Percentiles rank a stretch among this genome's conserved stretches.
phyloP scores from a whole-genome alignment of 345 rosid genomes.

The Gossypium herbaceum region DNA sequence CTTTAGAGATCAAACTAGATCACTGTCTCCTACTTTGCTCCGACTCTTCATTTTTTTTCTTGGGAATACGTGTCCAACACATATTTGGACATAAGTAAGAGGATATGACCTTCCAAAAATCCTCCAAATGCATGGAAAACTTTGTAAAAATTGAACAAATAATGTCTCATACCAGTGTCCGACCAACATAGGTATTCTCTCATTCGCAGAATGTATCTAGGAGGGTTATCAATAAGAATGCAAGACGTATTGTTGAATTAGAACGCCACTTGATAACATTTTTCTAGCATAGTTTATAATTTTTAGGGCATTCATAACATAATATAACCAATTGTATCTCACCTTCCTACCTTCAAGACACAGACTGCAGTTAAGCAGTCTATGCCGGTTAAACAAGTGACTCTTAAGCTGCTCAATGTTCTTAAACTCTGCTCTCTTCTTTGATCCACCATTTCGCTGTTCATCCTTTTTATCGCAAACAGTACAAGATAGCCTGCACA shows the following conservation, averaged over 20 bases:
- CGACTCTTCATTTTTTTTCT: neutral
- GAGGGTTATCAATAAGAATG: neutral
- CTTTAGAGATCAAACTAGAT: neutral
- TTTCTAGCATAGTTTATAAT: neutral
- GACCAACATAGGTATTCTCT: neutral
- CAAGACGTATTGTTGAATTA: neutral
- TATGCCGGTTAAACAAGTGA: slow-evolving; percentile 56
- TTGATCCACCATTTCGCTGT: slow-evolving; percentile 39
- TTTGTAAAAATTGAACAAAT: neutral
- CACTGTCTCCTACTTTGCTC: neutral
- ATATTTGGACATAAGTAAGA: neutral
- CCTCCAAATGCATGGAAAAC: neutral
- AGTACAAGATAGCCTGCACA: slow-evolving; percentile 65
- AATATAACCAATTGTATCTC: slow-evolving; percentile 12
- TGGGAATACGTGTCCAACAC: neutral
- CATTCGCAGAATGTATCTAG: neutral
- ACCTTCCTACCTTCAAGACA: slow-evolving; percentile 79
- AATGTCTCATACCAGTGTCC: neutral
- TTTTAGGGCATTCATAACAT: neutral
- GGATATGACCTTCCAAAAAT: neutral
- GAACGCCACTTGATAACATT: neutral
- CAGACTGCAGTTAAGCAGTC: slow-evolving; percentile 52
- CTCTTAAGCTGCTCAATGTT: slow-evolving; percentile 64
- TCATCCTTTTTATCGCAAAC: slow-evolving; percentile 50
- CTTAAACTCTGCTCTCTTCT: slow-evolving; percentile 46